A percentile compares a stretch with the other conserved stretches of the same genome.
Conservation (phyloP, 768 basidiomycete species). For the Tricholoma matsutake region DNA sequence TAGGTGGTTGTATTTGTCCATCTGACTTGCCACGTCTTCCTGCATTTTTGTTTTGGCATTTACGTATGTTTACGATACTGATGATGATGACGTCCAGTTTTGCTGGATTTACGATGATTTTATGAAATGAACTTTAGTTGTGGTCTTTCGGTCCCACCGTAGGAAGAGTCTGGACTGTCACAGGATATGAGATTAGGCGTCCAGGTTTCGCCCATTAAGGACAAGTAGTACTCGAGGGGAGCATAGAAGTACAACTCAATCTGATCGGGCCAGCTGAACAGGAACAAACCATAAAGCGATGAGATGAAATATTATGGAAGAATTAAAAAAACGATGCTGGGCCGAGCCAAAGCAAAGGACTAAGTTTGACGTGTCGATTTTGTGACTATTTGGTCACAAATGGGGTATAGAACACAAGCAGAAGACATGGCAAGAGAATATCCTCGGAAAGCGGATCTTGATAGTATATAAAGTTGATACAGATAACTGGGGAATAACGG, state of each 20-base stretch:
- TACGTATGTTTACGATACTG: constrained; percentile 32
- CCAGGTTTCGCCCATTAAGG: constrained; percentile 9
- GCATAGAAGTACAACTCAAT: constrained; percentile 11
- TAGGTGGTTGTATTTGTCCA: constrained; percentile 26
- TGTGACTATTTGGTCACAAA: constrained; percentile 7
- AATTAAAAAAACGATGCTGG: constrained; percentile 51
- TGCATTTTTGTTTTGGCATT: constrained; percentile 23
- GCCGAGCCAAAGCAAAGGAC: constrained; percentile 21
- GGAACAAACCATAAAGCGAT: constrained; percentile 5
- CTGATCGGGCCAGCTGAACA: constrained; percentile 15
- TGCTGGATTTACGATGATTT: constrained; percentile 24
- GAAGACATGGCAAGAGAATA: constrained; percentile 3
- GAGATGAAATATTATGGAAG: constrained; percentile 13
- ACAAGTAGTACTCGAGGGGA: constrained; percentile 7
- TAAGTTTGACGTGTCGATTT: constrained; percentile 2
- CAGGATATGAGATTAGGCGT: constrained; percentile 7
- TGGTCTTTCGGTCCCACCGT: constrained; percentile 2
- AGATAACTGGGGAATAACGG: constrained; percentile 26
- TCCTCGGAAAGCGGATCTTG: constrained; percentile 46
- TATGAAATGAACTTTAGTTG: constrained; percentile 16
- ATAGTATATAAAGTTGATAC: constrained; percentile 22
- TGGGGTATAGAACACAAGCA: constrained; percentile 8
- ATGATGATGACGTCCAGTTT: constrained; percentile 17
- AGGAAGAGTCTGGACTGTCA: constrained; percentile 4
- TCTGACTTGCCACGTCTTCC: constrained; percentile 24